A percentile compares a stretch with the other conserved stretches of the same genome.
These are phyloP conservation scores for Colletotrichum neosansevieriae DNA, from an alignment of 2,329 filamentous ascomycete species.

Conservation along the genomic window DNA sequence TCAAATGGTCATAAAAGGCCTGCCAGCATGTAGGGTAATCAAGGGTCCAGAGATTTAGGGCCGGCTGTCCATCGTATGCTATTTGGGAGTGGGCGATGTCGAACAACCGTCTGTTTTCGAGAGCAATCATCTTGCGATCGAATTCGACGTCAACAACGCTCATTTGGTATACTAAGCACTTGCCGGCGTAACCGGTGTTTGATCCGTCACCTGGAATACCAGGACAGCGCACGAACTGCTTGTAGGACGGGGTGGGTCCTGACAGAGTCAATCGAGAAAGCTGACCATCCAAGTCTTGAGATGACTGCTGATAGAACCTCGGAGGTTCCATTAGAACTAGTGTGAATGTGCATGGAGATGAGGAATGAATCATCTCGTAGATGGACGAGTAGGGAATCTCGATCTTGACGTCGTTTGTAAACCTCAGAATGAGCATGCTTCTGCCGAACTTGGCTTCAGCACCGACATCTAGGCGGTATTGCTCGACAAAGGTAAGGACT, in stretches of 20 bases:
- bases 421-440: constrained; percentile 54
- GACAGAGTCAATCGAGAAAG: neutral
- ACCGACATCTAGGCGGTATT: constrained; percentile 50
- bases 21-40: constrained; percentile 45
- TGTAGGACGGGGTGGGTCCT: neutral
- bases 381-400: constrained; percentile 63
- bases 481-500: constrained; percentile 59
- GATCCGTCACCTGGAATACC: constrained; percentile 43
- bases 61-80: constrained; percentile 7
- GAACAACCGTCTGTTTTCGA: constrained; percentile 44
- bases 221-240: constrained; percentile 7
- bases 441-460: constrained; percentile 58
- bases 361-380: constrained; percentile 57
- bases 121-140: constrained; percentile 30
- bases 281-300: neutral
- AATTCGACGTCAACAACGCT: constrained; percentile 45
- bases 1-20: constrained; percentile 25
- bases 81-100: constrained; percentile 40
- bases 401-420: constrained; percentile 40
- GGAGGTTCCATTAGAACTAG: constrained; percentile 66
- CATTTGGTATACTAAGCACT: constrained; percentile 61
- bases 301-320: constrained; percentile 55
- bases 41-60: neutral
- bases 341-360: constrained; percentile 54
- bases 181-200: constrained; percentile 52